These are phyloP conservation scores for Rhodotorula glutinis DNA, from an alignment of 1,284 basidiomycete species.

Conservation along the genomic window DNA sequence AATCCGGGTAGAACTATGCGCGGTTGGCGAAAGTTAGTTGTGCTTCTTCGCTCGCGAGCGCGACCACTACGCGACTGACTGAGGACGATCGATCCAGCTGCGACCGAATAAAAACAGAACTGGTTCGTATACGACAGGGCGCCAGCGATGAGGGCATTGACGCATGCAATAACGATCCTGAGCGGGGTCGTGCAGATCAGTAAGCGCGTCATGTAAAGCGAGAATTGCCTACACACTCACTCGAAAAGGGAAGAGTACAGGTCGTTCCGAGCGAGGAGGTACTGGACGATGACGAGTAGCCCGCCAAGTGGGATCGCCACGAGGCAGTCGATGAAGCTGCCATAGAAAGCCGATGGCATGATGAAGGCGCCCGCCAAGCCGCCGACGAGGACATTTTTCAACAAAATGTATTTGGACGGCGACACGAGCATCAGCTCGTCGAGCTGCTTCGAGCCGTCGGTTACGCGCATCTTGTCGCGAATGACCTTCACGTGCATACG, in stretches of 20 bases:
- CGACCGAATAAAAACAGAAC: slow-evolving; percentile 82
- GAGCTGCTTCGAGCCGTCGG: slow-evolving; percentile 68
- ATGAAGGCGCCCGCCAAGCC: slow-evolving; percentile 78
- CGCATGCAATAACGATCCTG: slow-evolving; percentile 66
- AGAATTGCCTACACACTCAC: background rate
- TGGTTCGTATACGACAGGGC: slow-evolving; percentile 63
- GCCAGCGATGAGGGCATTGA: slow-evolving; percentile 75
- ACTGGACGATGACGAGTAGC: slow-evolving; percentile 71
- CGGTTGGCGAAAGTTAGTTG: no score
- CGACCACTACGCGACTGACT: slow-evolving; percentile 55
- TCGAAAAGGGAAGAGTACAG: slow-evolving; percentile 83
- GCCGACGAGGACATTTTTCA: slow-evolving; percentile 68
- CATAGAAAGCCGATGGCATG: slow-evolving; percentile 56
- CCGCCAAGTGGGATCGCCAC: slow-evolving; percentile 72
- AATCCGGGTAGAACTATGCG: slow-evolving; percentile 63
- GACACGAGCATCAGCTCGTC: slow-evolving; percentile 69
- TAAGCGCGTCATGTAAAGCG: background rate
- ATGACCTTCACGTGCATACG: slow-evolving; percentile 40
- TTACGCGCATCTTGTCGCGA: slow-evolving; percentile 70
- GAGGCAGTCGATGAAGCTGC: slow-evolving; percentile 74
- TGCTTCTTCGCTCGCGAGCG: no score
- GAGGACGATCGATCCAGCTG: slow-evolving; percentile 76
- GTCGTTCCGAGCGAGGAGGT: slow-evolving; percentile 64
- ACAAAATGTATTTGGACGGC: slow-evolving; percentile 56
- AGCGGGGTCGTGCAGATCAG: background rate